Evolutionary conservation across 805 yeast genomes (phyloP).

Genomic region (Hagleromyces aurorensis): DNA sequence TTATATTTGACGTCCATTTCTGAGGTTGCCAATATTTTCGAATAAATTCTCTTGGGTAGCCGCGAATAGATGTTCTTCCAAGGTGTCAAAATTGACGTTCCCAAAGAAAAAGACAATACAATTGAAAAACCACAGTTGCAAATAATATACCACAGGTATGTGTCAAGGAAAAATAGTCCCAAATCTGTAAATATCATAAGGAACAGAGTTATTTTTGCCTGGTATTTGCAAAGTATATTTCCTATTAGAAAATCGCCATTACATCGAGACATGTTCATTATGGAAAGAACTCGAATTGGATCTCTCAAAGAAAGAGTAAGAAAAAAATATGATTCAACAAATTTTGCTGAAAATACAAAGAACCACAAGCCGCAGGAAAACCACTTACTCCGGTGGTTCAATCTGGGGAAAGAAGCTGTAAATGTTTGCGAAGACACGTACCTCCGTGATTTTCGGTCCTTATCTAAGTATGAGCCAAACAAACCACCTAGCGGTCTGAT

Average conservation of each 20-base stretch:
- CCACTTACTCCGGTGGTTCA: slow-evolving; percentile 45
- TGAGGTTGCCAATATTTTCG: slow-evolving; percentile 53
- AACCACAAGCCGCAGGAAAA: slow-evolving; percentile 67
- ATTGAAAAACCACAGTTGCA: slow-evolving; percentile 73
- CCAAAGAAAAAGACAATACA: slow-evolving; percentile 59
- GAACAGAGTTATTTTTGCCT: slow-evolving; percentile 47
- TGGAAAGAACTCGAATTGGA: slow-evolving; percentile 60
- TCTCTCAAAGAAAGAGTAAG: slow-evolving; percentile 64
- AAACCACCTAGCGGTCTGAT: slow-evolving; percentile 53
- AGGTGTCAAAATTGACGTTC: slow-evolving; percentile 82
- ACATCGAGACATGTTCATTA: slow-evolving; percentile 49
- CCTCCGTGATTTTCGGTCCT: slow-evolving; percentile 32
- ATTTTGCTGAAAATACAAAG: slow-evolving; percentile 58
- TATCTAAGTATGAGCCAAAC: slow-evolving; percentile 37
- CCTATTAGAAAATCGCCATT: slow-evolving; percentile 55
- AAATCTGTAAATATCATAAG: slow-evolving; percentile 55
- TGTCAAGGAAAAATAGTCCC: slow-evolving; percentile 66
- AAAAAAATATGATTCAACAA: slow-evolving; percentile 71
- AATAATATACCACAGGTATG: slow-evolving; percentile 78
- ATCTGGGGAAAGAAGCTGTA: slow-evolving; percentile 48
- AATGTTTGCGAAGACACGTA: slow-evolving; percentile 49
- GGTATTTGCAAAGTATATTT: slow-evolving; percentile 42
- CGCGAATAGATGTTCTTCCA: slow-evolving; percentile 77
- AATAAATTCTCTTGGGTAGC: slow-evolving; percentile 65
- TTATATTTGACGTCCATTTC: slow-evolving; percentile 40